These are phyloP conservation scores for Articulospora tetracladia DNA, from an alignment of 495 filamentous ascomycete genomes.

Conservation along the genomic window DNA sequence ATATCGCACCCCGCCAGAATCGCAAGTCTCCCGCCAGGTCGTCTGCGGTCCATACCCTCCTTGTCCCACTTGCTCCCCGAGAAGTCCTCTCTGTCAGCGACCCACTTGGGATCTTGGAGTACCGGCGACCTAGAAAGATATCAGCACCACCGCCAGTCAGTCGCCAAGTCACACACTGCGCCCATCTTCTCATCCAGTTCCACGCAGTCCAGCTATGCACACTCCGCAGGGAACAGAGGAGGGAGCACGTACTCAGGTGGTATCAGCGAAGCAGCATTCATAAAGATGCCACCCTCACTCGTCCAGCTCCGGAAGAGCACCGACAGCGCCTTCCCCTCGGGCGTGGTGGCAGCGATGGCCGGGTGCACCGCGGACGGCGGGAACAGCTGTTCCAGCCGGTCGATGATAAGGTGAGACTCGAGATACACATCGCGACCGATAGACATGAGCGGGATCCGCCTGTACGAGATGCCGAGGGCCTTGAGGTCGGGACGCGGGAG, in stretches of 20 bases:
- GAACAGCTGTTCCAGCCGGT: constrained; percentile 49
- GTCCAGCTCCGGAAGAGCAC: constrained; percentile 38
- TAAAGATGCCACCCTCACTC: constrained; percentile 45
- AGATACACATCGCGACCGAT: constrained; percentile 53
- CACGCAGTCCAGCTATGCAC: neutral
- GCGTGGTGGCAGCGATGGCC: neutral
- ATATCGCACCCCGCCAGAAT: constrained; percentile 39
- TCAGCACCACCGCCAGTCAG: neutral
- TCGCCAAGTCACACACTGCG: neutral
- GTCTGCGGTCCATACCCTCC: constrained; percentile 26
- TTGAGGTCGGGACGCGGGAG: constrained; percentile 56
- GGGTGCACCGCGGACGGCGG: constrained; percentile 24
- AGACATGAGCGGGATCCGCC: constrained; percentile 60
- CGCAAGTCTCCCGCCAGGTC: constrained; percentile 43
- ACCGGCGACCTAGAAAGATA: constrained; percentile 29
- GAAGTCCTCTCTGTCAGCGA: constrained; percentile 48
- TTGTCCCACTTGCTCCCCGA: constrained; percentile 28
- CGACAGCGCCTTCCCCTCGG: constrained; percentile 20
- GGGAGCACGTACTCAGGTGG: constrained; percentile 28
- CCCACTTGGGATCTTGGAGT: constrained; percentile 45
- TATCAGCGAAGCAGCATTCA: constrained; percentile 38
- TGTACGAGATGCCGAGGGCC: constrained; percentile 53
- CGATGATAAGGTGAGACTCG: constrained; percentile 57
- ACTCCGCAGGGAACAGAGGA: neutral
- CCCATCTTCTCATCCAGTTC: neutral